Base-by-base conservation (phyloP, 176 grass and related monocot genomes). In the Triticum aestivum region DNA sequence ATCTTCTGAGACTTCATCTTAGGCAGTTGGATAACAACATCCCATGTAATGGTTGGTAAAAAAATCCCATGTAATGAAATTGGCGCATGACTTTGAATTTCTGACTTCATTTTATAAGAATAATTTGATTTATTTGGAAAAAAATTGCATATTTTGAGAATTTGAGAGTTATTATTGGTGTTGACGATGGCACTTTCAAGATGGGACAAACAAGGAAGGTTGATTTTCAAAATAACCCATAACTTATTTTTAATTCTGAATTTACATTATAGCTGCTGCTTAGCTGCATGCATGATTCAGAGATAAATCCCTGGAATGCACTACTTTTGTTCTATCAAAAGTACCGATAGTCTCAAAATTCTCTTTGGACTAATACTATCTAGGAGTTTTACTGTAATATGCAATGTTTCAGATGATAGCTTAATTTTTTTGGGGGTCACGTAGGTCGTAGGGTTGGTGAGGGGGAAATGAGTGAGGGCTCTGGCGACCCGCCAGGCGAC, bases 191-290 rank as follows among this genome's bases (percentile, higher is more conserved):
- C 63, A 94, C 87, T 89, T 81, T 83, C 79, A 98, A 92, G 77
- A 89, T 87, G 80, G 93, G 83, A 52, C 94, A 98, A 84, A 92
- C 39, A 89, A 90, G 89, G 85, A 89, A 91, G 95, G 95, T 98
- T 79, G 75, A 23, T n/a, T 82, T 79, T 77, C 47, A 32, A 23
- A 27, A 73, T 61, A 88, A 38, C 24, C 67, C 38, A 11, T 10
- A 29, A 47, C 56, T 86, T 38, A 65, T 82, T 65, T 14, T 83
- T 83, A 70, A n/a, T 82, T 83, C 34, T 80, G 23, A 62, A 71
- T 80, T 75, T 75, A 51, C 5, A 3, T 56, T 73, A 15, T 68
- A 45, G 45, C 34, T 75, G 20, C 47, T 80, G 30, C 38, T 63
- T 87, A 83, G 34, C 67, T 79, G 44, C 34, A 74, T 84, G 67